Evolutionary conservation across 495 filamentous ascomycete genomes (phyloP), one percentile per base, ranked within the genome.

Genomic region (Penicillium herquei): DNA sequence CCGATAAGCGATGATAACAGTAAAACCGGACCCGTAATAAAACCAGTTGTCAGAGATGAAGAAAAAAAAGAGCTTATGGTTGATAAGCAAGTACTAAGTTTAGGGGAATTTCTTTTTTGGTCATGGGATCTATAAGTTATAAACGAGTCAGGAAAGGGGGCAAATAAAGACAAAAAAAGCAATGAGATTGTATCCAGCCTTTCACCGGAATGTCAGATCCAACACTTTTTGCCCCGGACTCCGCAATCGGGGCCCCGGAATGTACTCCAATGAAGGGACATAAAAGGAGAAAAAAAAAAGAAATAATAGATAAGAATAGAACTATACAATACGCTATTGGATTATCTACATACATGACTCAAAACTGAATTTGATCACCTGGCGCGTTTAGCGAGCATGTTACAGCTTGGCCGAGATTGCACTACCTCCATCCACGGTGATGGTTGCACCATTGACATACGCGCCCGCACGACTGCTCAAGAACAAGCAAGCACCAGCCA

Each of bases 371-470:
- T 43, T 52, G 57, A 50, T 39, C 33, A 39, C 17, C 37, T 40
- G 49, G 21, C 49, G 35, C 35, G 49, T 40, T 39, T 51, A 39
- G 40, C 43, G 43, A 46, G 1, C 43, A 46, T 26, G 41, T 65
- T 77, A 87, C 61, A 87, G 55, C 69, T 82, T 87, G 11, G 81
- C 68, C 35, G 58, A 64, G 46, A 85, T 70, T 16, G 76, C 69
- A 53, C 70, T 78, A 8, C 89, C 88, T 3, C 89, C 89, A 71
- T 92, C 89, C 51, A 91, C 63, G 12, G 84, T 69, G 61, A 92
- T 84, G n/a, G 83, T 89, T 26, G 89, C 87, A 16, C 89, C 88
- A 56, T 89, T 92, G 10, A 92, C 78, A 73, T 81, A 94, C 10
- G 82, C 80, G 0, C 89, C 88, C 6, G 87, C 90, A 50, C 79